These are phyloP conservation scores for Zalaria sp. DNA, from an alignment of 2,329 filamentous ascomycete genomes.

Conservation along the genomic window DNA sequence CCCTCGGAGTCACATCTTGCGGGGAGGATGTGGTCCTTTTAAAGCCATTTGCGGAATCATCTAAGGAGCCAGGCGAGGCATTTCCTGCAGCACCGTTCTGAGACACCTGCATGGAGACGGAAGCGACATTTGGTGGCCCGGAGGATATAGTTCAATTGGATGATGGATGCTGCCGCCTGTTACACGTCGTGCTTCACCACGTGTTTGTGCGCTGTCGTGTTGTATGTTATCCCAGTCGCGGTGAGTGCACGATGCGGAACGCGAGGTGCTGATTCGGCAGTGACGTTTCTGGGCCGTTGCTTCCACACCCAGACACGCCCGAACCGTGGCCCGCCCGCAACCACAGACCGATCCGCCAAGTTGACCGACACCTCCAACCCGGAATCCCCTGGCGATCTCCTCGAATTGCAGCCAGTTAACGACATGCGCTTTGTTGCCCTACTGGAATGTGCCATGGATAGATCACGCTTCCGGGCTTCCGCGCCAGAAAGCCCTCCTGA, in stretches of 20 bases:
- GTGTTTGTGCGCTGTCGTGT: not conserved
- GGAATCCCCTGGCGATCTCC: no score
- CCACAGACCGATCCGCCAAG: no score
- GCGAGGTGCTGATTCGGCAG: no score
- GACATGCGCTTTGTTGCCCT: no score
- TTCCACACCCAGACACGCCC: no score
- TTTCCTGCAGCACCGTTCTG: not conserved
- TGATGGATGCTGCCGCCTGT: not conserved
- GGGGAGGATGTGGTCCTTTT: not conserved
- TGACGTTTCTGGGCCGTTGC: no score
- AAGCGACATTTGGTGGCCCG: not conserved
- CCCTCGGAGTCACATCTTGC: not conserved
- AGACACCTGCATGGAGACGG: not conserved
- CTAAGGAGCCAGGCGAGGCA: not conserved
- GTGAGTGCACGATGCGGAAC: not conserved
- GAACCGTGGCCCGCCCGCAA: no score
- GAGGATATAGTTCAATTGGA: not conserved
- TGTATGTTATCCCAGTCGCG: not conserved
- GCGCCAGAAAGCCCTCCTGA: no score
- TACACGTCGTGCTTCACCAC: not conserved
- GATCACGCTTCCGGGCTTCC: no score
- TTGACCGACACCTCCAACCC: no score
- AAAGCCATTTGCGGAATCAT: not conserved
- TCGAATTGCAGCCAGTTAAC: no score
- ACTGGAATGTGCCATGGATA: no score